phyloP scores from a whole-genome alignment of 1,284 basidiomycete species.

The Naganishia sp. region DNA sequence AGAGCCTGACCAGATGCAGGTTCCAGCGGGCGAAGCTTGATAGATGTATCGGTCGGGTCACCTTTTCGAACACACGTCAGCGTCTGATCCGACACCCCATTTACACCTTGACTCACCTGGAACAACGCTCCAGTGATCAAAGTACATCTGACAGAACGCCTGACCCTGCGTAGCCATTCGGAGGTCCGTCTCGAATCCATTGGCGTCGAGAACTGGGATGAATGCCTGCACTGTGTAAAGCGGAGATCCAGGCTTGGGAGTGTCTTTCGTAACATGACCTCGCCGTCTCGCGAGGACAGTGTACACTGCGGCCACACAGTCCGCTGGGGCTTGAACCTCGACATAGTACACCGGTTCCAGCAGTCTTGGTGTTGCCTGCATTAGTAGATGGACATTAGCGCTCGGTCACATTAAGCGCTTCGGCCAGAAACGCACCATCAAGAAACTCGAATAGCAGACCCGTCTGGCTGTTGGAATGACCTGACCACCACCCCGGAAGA shows the following conservation, averaged over 20 bases:
- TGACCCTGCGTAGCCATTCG: conserved; percentile 96
- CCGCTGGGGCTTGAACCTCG: conserved; percentile 97
- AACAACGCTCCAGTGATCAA: conserved; percentile 98
- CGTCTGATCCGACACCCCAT: neutral
- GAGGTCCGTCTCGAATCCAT: conserved; percentile 98
- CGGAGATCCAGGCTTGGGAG: conserved; percentile 95
- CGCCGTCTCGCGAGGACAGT: conserved; percentile 93
- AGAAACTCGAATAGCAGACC: conserved; percentile 98
- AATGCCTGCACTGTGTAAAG: conserved; percentile 96
- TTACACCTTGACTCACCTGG: conserved; percentile 55
- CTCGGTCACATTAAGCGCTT: conserved; percentile 32
- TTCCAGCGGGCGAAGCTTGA: conserved; percentile 92
- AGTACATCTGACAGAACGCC: conserved; percentile 93
- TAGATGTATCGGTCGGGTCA: conserved; percentile 94
- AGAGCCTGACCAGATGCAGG: conserved; percentile 92
- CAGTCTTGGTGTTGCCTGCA: conserved; percentile 79
- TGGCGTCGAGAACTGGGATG: conserved; percentile 97
- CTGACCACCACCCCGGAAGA: conserved; percentile 96
- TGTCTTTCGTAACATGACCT: conserved; percentile 96
- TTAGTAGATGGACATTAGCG: conserved; percentile 37
- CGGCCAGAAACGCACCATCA: conserved; percentile 67
- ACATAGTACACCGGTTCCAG: conserved; percentile 99
- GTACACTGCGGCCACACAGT: conserved; percentile 96
- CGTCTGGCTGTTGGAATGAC: conserved; percentile 96
- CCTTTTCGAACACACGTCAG: conserved; percentile 54